Conservation (phyloP, 1,284 basidiomycete genomes). For the Peniophora sp. region DNA sequence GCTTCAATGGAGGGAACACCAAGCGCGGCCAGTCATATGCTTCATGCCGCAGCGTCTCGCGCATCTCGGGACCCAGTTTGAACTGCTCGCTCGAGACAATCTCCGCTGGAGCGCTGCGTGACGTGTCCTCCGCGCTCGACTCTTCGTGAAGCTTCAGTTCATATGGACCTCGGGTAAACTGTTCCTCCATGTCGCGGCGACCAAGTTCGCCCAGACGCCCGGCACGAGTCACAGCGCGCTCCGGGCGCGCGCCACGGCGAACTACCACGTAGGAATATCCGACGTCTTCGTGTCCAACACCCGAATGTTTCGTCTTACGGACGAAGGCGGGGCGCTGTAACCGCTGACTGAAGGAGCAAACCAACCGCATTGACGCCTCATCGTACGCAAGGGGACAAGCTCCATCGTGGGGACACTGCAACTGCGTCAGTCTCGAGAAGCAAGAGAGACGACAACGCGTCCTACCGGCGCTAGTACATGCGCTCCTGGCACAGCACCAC, state of each 20-base stretch:
- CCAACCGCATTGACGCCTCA: constrained; percentile 36
- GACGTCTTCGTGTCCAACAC: constrained; percentile 77
- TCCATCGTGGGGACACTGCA: constrained; percentile 86
- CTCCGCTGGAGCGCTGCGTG: neutral
- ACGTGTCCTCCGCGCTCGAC: neutral
- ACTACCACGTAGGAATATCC: constrained; percentile 91
- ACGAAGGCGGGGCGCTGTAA: constrained; percentile 82
- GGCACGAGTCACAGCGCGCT: constrained; percentile 26
- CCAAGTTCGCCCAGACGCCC: constrained; percentile 66
- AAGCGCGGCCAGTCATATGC: constrained; percentile 87
- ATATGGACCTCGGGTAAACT: constrained; percentile 15
- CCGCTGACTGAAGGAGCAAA: constrained; percentile 84
- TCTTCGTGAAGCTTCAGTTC: constrained; percentile 41
- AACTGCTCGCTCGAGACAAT: constrained; percentile 3
- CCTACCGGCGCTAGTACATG: constrained; percentile 80
- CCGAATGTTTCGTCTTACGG: constrained; percentile 81
- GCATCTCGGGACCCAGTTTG: constrained; percentile 26
- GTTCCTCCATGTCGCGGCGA: neutral
- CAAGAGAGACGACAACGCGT: constrained; percentile 9
- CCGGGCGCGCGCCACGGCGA: constrained; percentile 68
- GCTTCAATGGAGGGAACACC: constrained; percentile 85
- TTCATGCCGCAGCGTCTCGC: constrained; percentile 49
- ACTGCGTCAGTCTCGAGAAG: constrained; percentile 9
- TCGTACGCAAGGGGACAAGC: constrained; percentile 69
- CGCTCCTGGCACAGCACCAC: constrained; percentile 38